These are phyloP conservation scores for Citrullus mucosospermus DNA, from an alignment of 306 rosid species.

Conservation along the genomic window DNA sequence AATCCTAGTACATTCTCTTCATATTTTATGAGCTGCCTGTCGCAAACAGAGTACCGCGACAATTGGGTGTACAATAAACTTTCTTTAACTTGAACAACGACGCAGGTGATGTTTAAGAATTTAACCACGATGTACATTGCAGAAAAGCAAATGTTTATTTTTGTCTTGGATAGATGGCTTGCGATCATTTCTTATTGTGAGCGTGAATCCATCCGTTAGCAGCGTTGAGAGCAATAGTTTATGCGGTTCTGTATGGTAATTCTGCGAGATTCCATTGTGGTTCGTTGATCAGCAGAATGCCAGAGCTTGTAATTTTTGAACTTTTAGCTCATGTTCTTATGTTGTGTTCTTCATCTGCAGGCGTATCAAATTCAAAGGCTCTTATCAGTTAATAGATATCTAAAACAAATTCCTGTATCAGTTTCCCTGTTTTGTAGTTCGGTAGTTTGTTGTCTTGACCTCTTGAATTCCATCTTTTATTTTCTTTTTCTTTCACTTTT, in stretches of 20 bases:
- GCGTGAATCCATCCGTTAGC: neutral
- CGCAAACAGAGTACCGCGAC: neutral
- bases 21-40: neutral
- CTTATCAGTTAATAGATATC: neutral
- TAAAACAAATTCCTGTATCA: neutral
- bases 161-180: neutral
- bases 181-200: neutral
- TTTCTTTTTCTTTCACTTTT: neutral
- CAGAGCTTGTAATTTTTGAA: neutral
- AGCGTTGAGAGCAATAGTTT: neutral
- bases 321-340: neutral
- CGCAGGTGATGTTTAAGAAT: neutral
- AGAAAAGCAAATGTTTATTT: neutral
- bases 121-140: neutral
- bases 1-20: neutral
- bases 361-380: neutral
- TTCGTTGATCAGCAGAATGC: neutral
- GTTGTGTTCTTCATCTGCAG: neutral
- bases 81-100: neutral
- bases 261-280: neutral
- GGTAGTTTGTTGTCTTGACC: neutral
- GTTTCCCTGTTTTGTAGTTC: neutral
- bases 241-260: neutral
- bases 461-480: neutral
- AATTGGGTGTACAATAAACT: neutral